Evolutionary conservation across 108 stramenopile species (phyloP), one percentile per base, ranked within the genome.

Genomic region (Skeletonema grethae): DNA sequence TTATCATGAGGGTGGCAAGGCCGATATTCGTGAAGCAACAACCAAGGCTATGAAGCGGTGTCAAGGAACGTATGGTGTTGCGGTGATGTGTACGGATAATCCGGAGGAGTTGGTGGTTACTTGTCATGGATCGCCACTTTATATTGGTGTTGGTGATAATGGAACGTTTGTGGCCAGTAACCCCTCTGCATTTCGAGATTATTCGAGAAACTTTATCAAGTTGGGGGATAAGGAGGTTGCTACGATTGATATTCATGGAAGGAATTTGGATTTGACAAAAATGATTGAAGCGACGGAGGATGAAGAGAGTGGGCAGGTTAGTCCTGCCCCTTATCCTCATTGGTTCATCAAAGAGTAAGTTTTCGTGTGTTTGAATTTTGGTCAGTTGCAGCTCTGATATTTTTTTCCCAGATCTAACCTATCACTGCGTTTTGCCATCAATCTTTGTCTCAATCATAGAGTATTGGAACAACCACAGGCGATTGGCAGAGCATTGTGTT

Each of bases 391-490:
- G 50, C 50, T 58, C 15, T 43, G 20, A 1, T 61, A 15, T 43
- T 36, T 45, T 22, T 56, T 16, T 29, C 7, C 29, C 53, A 72
- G 12, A 61, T 43, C 0, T 57, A 50, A 20, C 8, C 22, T 32
- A 18, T 41, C 16, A 67, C 16, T 39, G 39, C 16, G 41, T 59
- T 60, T 69, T 25, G 22, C 3, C 61, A 0, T 46, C n/a, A n/a
- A 41, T 46, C 20, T 62, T 70, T 70, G 5, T 16, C 5, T 16
- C 5, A 22, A n/a, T 20, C 9, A 63, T 96, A 70, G 87, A 87
- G 82, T 94, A 84, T 71, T 84, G 82, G 92, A 96, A 66, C 95
- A 96, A 82, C 95, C 95, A 5, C 85, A 91, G 62, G 93, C 90
- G 4, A 95, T 92, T 28, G 90, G 90, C n/a, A 73, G 92, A 7